Evolutionary conservation across 2,329 filamentous ascomycete genomes (phyloP).

Genomic region (Seiridium cupressi): DNA sequence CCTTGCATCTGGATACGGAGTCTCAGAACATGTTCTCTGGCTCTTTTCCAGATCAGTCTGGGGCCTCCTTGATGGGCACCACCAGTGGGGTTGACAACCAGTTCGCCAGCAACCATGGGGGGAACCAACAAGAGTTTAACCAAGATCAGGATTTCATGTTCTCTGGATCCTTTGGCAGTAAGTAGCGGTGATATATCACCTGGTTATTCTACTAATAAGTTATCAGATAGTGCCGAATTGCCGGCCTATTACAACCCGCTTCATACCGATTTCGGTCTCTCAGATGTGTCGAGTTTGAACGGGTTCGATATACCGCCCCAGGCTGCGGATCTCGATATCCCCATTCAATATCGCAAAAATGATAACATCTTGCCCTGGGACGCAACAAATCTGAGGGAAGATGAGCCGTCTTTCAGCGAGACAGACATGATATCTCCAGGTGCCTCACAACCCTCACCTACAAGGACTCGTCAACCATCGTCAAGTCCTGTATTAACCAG

Average conservation of each 20-base stretch:
- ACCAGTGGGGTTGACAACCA: slow-evolving; percentile 22
- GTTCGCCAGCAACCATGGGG: slow-evolving; percentile 25
- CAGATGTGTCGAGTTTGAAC: slow-evolving; percentile 21
- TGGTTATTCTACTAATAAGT: background rate
- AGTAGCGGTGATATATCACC: slow-evolving; percentile 8
- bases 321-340: slow-evolving; percentile 27
- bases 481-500: slow-evolving; percentile 25
- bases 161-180: slow-evolving; percentile 30
- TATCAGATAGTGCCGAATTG: slow-evolving; percentile 16
- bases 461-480: slow-evolving; percentile 16
- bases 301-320: slow-evolving; percentile 26
- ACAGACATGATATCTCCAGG: slow-evolving; percentile 26
- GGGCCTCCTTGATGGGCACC: slow-evolving; percentile 28
- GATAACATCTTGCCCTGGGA: slow-evolving; percentile 42
- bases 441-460: background rate
- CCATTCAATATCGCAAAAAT: slow-evolving; percentile 27
- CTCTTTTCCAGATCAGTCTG: slow-evolving; percentile 29
- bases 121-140: slow-evolving; percentile 28
- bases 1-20: slow-evolving; percentile 39
- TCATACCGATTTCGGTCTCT: background rate
- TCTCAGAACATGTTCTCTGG: slow-evolving; percentile 31
- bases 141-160: slow-evolving; percentile 39
- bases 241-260: slow-evolving; percentile 19
- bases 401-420: slow-evolving; percentile 28
- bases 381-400: slow-evolving; percentile 31